Evolutionary conservation across 352 stramenopile genomes (phyloP), one percentile per base, ranked within the genome.

Genomic region (Globisporangium camurandrum): DNA sequence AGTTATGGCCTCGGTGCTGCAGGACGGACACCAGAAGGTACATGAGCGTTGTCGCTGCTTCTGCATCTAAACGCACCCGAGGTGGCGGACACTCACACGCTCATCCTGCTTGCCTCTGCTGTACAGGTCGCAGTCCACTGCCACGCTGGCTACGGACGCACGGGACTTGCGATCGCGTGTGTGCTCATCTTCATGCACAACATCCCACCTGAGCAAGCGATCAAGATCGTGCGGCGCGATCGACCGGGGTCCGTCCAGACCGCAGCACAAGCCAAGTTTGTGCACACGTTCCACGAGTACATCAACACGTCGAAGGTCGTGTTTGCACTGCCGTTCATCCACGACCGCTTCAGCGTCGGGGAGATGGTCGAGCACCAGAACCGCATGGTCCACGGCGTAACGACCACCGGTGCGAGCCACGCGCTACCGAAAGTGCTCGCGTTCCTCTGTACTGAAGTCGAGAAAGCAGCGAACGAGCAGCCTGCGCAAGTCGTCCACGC

Each of bases 71-170:
- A n/a, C n/a, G n/a, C n/a, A n/a, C n/a, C n/a, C n/a, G n/a, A 12
- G n/a, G 14, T 28, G 24, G 20, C n/a, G n/a, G 30, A 4, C 37
- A 31, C 19, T 49, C 23, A 23, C 44, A 23, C 33, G n/a, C 17
- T 49, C 26, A 14, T 24, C 39, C 24, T 23, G n/a, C 16, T 4
- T 38, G 14, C 24, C 1, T 17, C 36, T 28, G n/a, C n/a, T n/a
- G 11, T 5, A 41, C 27, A 90, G 72, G 51, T 95, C 3, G 84
- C 87, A 3, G 87, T 96, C 11, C 87, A 96, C 53, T 96, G 87
- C 37, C 87, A 96, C 52, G 86, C 87, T 34, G 87, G 86, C 2
- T 96, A 93, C 49, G 86, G 78, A 17, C 74, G 86, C 20, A 96
- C 86, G 3, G 86, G 86, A 0, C 71, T 95, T 6, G 84, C 84